Evolutionary conservation across 1,139 yeast species (phyloP), one percentile per base, ranked within the genome.

Genomic region (Pneumocystis canis): DNA sequence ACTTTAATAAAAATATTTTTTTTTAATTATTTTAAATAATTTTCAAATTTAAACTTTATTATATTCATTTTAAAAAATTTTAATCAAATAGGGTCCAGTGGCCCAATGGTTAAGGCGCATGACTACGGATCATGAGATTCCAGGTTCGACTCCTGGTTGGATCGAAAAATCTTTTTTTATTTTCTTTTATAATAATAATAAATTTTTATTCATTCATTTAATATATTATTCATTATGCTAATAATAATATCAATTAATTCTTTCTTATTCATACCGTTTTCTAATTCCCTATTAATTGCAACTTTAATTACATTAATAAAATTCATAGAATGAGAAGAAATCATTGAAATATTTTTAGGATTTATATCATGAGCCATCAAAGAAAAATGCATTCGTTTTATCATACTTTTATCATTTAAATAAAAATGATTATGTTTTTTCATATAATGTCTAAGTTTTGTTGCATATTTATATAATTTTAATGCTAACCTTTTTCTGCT

Each of bases 41-140:
- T 35, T 35, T 35, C 16, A 14, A 4, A 14, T 14, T 5, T 14
- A 35, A 14, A 35, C n/a, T 39, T 39, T 39, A 32, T 39, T 37
- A 7, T 14, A 37, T 16, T 16, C 7, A 11, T 37, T 37, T 32
- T 32, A 32, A 37, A 14, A 37, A n/a, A 25, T 6, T 3, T 18
- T 39, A 2, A 5, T 39, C 11, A 25, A 3, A 2, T 1, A 6
- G 25, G 54, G 54, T 47, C 54, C 54, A 47, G 25, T 47, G 54
- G 54, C 54, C 54, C 54, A 47, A 47, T 47, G 54, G 54, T 47
- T 47, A 47, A 47, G 54, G 54, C 54, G 54, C 54, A 47, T 47
- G 54, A 47, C 54, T 47, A 47, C 54, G 54, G 54, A 47, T 47
- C 54, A 47, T 47, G 54, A 47, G 54, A 47, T n/a, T 47, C 54